Evolutionary conservation across 495 filamentous ascomycete species (phyloP).

Genomic region (Trichoderma reesei): DNA sequence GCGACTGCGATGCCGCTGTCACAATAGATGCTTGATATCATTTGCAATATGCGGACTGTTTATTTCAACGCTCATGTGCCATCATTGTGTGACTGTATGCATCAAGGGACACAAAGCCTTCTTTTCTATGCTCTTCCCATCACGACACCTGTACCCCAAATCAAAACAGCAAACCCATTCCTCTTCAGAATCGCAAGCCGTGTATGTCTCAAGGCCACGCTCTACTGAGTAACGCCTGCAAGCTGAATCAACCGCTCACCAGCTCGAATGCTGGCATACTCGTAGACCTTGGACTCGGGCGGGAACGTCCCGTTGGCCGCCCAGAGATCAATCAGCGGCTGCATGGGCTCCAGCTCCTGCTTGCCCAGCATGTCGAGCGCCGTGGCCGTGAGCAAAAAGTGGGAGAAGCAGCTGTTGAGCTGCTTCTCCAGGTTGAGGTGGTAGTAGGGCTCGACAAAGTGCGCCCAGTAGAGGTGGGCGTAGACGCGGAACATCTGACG

Average conservation of each 20-base stretch:
- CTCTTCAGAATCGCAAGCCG: not conserved
- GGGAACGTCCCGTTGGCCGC: conserved; percentile 76
- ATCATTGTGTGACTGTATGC: not conserved
- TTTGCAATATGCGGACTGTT: too few relatives aligned
- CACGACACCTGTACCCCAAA: not conserved
- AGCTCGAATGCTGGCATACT: conserved; percentile 42
- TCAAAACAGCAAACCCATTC: not conserved
- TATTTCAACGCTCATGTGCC: not conserved
- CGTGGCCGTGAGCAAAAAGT: conserved; percentile 82
- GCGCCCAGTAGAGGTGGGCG: conserved; percentile 78
- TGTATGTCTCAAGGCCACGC: not conserved
- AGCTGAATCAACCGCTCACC: conserved; percentile 35
- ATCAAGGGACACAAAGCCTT: not conserved
- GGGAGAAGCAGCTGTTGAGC: conserved; percentile 90
- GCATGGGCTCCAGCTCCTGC: conserved; percentile 87
- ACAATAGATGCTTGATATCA: too few relatives aligned
- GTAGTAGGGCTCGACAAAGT: conserved; percentile 75
- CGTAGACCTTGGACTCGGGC: conserved; percentile 52
- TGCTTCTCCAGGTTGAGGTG: conserved; percentile 74
- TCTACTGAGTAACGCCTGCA: conserved; percentile 18
- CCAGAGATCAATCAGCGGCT: conserved; percentile 83
- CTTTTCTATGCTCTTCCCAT: not conserved
- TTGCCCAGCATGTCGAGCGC: conserved; percentile 73
- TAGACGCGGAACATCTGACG: conserved; percentile 97
- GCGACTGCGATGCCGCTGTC: too few relatives aligned